Evolutionary conservation across 805 yeast genomes (phyloP).

Genomic region (Wickerhamiella kurtzmanii): DNA sequence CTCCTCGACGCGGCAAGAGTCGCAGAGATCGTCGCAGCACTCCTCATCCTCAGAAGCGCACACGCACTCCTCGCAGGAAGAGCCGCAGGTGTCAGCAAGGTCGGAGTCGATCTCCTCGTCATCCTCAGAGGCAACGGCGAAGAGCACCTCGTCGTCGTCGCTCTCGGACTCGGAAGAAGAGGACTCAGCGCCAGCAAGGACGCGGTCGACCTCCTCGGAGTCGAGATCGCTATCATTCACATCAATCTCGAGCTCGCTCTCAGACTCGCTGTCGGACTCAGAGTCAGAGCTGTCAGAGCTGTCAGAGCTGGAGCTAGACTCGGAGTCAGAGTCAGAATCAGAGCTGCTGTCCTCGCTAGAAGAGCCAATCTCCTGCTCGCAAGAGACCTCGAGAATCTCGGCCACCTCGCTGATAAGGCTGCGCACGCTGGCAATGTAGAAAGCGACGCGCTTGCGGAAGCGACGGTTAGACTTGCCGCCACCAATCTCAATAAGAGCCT

Average conservation of each 20-base stretch:
- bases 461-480: conserved; percentile 17
- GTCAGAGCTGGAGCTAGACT: background rate
- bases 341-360: conserved; percentile 1
- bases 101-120: conserved; percentile 4
- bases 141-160: conserved; percentile 4
- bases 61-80: background rate
- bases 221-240: conserved; percentile 17
- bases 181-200: conserved; percentile 13
- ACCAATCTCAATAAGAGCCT: conserved; percentile 16
- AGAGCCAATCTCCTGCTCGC: conserved; percentile 12
- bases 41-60: background rate
- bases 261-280: conserved; percentile 1
- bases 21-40: conserved; percentile 5
- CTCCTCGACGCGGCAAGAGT: conserved; percentile 4
- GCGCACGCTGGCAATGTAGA: conserved; percentile 18
- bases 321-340: conserved; percentile 3
- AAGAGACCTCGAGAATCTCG: conserved; percentile 18
- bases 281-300: conserved; percentile 1
- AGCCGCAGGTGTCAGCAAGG: background rate
- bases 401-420: conserved; percentile 16
- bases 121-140: conserved; percentile 3
- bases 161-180: conserved; percentile 5
- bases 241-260: conserved; percentile 10
- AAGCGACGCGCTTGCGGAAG: conserved; percentile 21
- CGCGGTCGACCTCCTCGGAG: conserved; percentile 16